Evolutionary conservation across 2,329 filamentous ascomycete genomes (phyloP), one percentile per base, ranked within the genome.

Genomic region (Raffaelea ambrosiae): DNA sequence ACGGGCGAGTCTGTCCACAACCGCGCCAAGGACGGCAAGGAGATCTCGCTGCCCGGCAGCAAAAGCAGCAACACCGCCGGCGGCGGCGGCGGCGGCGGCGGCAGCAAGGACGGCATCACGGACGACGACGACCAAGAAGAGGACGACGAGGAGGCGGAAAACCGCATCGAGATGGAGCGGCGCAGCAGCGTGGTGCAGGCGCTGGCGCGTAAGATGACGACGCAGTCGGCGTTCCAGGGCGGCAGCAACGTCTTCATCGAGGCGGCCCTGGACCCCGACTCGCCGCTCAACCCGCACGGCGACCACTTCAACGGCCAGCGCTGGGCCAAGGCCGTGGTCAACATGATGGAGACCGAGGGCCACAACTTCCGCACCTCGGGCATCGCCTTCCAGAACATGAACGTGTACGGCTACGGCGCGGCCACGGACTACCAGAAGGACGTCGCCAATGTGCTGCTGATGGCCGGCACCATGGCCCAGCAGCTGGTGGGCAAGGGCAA

Each of bases 371-470:
- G 82, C 56, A 77, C 76, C 14, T 73, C 78, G 1, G 83, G 84
- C 42, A 71, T 88, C 40, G 71, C 74, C 44, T 87, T 83, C 66
- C 75, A 78, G 61, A 74, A 86, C 58, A 68, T 88, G 48, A 85
- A 77, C 51, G 80, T 86, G 5, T 79, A 81, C 58, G 83, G 83
- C 38, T 86, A 74, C 56, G 83, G 83, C 40, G 75, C 74, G 38
- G 70, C 77, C 1, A 85, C 82, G 1, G 83, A 87, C 60, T 87
- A 83, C 62, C 84, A 88, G 59, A 82, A 81, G 64, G 74, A 82
- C 53, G 78, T 84, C 26, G 68, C 65, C 53, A 84, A 84, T 54
- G 66, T 83, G 48, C 79, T 76, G 68, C 62, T 84, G 3, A 74
- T 77, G 43, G 56, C 63, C 0, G 63, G 63, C 1, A 66, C 67